phyloP scores from a whole-genome alignment of 805 yeast species.

The Huiozyma sinensis region DNA sequence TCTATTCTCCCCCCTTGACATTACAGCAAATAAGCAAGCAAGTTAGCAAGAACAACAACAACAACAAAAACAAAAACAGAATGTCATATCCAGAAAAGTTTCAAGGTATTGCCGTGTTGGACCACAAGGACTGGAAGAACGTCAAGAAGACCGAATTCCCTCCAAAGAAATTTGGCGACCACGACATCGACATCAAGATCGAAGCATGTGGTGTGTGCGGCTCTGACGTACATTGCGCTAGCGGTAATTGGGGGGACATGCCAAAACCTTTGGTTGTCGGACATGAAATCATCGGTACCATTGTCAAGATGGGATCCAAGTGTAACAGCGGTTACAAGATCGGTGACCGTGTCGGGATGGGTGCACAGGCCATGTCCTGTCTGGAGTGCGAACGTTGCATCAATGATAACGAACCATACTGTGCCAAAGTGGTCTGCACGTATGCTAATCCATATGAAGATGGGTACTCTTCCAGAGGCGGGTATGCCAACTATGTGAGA shows the following conservation, averaged over 20 bases:
- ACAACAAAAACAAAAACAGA: not conserved
- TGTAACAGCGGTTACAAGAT: constrained; percentile 38
- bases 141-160: constrained; percentile 41
- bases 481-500: constrained; percentile 55
- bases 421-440: constrained; percentile 35
- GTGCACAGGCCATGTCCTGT: constrained; percentile 60
- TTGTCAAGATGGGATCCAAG: constrained; percentile 48
- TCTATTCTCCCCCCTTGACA: too few relatives aligned
- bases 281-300: constrained; percentile 56
- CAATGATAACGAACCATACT: constrained; percentile 44
- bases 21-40: too few relatives aligned
- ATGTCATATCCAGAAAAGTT: constrained; percentile 31
- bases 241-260: constrained; percentile 15
- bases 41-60: not conserved
- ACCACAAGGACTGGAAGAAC: constrained; percentile 42
- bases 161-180: constrained; percentile 36
- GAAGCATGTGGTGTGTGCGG: constrained; percentile 63
- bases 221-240: constrained; percentile 33
- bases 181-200: constrained; percentile 46
- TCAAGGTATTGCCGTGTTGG: constrained; percentile 47
- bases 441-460: constrained; percentile 36
- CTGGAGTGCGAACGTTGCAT: constrained; percentile 52
- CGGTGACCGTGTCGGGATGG: constrained; percentile 75
- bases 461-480: constrained; percentile 48
- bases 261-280: constrained; percentile 41